These are phyloP conservation scores for Aspergillus coremiiformis DNA, from an alignment of 495 filamentous ascomycete species.

Conservation along the genomic window DNA sequence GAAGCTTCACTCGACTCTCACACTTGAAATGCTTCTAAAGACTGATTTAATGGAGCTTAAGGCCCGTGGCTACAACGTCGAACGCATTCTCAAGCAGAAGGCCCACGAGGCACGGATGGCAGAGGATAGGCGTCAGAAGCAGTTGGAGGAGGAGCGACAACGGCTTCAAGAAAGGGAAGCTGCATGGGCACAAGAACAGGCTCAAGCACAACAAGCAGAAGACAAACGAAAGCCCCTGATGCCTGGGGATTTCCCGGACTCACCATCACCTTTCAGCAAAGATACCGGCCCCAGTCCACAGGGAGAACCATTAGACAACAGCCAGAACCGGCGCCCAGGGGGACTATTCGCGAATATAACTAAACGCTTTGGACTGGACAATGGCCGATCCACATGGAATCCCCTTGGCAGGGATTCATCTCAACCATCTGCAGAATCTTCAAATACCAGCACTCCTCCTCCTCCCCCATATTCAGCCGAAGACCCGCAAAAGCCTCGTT, in stretches of 20 bases:
- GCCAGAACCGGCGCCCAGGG: conserved; percentile 33
- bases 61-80: conserved; percentile 86
- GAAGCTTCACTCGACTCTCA: conserved; percentile 74
- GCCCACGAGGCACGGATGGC: conserved; percentile 78
- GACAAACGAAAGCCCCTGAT: conserved; percentile 35
- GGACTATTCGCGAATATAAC: conserved; percentile 59
- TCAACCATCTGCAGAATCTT: conserved; percentile 16
- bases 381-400: conserved; percentile 22
- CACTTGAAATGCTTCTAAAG: conserved; percentile 79
- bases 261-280: conserved; percentile 53
- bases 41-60: conserved; percentile 71
- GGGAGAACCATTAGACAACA: conserved; percentile 14
- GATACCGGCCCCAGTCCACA: conserved; percentile 16
- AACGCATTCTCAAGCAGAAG: conserved; percentile 78
- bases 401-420: conserved; percentile 22
- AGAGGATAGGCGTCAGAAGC: conserved; percentile 69
- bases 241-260: conserved; percentile 62
- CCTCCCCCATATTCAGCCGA: conserved; percentile 42
- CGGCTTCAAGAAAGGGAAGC: conserved; percentile 56
- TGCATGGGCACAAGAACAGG: conserved; percentile 38
- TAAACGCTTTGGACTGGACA: conserved; percentile 58
- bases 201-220: conserved; percentile 13
- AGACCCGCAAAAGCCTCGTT: conserved; percentile 31
- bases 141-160: conserved; percentile 66
- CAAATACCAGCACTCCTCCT: conserved; percentile 23